Evolutionary conservation across 2,329 filamentous ascomycete genomes (phyloP), one percentile per base, ranked within the genome.

Genomic region (Apiospora rasikravindrae): DNA sequence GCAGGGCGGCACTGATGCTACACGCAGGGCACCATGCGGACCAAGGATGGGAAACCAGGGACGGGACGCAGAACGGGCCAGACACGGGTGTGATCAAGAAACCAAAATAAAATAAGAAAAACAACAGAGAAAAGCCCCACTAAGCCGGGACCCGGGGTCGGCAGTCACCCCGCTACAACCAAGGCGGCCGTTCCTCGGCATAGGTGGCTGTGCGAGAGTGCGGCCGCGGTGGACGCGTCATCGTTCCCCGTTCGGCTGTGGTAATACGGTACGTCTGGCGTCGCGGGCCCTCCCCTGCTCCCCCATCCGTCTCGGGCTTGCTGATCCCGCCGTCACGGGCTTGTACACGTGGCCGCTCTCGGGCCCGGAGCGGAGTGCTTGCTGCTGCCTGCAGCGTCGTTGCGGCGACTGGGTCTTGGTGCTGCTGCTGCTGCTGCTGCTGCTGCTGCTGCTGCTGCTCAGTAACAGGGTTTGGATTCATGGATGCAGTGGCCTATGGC

Each of bases 271-370:
- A 68, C 40, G 40, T 47, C 66, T 68, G 42, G 44, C 45, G 66
- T 68, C 66, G 40, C 66, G 66, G 66, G n/a, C n/a, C 66, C 44
- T 64, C 57, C 33, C n/a, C n/a, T n/a, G n/a, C n/a, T n/a, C n/a
- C n/a, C n/a, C 19, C 57, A 64, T 40, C 57, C 33, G 57, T 64
- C 57, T 40, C 57, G 57, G 57, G 19, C 57, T 19, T 2, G 53
- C 29, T 61, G 53, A 16, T 61, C 29, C 53, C 53, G 53, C 53
- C 53, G 53, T 61, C 53, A 33, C 29, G 29, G 53, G 29, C 53
- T 61, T 61, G 53, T 37, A 61, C 53, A 61, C 53, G 53, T 61
- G 57, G 57, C 57, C 40, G 57, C 10, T 64, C 57, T 40, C 33
- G 57, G 57, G n/a, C 19, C 22, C 57, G 57, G 57, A n/a, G 57